These are phyloP conservation scores for Aspergillus felis DNA, from an alignment of 2,329 filamentous ascomycete genomes.

Conservation along the genomic window DNA sequence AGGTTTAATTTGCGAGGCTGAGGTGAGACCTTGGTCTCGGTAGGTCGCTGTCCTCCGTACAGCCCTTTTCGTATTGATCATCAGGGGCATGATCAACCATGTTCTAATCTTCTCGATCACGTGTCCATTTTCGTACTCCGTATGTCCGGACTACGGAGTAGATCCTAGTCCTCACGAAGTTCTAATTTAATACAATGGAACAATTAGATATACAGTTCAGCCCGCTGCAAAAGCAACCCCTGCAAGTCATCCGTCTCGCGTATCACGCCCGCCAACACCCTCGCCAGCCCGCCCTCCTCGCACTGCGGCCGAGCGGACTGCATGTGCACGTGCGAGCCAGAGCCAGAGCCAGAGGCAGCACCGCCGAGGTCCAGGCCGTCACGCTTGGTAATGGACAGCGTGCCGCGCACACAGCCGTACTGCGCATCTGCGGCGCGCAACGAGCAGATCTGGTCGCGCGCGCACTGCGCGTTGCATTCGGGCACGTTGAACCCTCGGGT, in stretches of 20 bases:
- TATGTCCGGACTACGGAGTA: no score
- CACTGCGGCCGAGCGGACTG: constrained; percentile 14
- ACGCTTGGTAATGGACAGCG: constrained; percentile 31
- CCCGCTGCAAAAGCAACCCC: background rate
- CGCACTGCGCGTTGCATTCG: constrained; percentile 44
- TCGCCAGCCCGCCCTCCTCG: constrained; percentile 23
- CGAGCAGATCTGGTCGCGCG: constrained; percentile 48
- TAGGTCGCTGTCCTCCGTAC: no score
- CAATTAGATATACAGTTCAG: background rate
- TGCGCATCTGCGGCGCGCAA: constrained; percentile 51
- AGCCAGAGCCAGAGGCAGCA: background rate
- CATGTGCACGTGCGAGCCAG: background rate
- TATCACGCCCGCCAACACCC: constrained; percentile 19
- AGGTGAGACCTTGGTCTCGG: background rate
- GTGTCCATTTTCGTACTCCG: no score
- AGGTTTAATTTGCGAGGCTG: background rate
- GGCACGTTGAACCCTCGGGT: constrained; percentile 45
- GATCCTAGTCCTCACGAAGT: no score
- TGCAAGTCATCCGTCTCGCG: background rate
- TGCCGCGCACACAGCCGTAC: constrained; percentile 46
- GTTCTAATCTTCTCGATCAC: no score
- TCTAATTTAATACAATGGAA: background rate
- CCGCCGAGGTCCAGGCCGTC: constrained; percentile 2
- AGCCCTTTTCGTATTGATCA: no score
- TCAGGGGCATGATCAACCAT: no score